Percentiles rank a stretch among this genome's conserved stretches.
These are phyloP conservation scores for Halteria grandinella DNA, from an alignment of 73 alveolate species.

Conservation along the genomic window DNA sequence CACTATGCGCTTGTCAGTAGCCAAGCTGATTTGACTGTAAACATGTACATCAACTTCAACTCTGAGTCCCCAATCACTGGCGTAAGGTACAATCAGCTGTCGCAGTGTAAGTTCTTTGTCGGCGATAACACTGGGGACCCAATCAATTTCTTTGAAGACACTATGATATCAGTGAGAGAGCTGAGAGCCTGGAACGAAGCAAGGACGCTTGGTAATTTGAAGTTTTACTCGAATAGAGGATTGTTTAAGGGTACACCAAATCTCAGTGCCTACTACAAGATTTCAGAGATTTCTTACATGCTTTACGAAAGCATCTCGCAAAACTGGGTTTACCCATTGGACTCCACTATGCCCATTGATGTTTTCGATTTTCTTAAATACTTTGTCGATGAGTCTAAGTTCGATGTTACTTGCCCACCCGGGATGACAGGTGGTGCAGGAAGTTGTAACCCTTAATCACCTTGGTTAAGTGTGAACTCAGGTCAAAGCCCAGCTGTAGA, in stretches of 20 bases:
- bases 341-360: too few relatives aligned
- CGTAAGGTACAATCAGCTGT: too few relatives aligned
- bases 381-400: conserved; percentile 14
- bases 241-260: neutral
- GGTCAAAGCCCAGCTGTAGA: neutral
- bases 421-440: conserved; percentile 17
- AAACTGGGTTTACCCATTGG: too few relatives aligned
- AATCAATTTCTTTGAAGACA: neutral
- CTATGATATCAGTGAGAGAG: conserved; percentile 31
- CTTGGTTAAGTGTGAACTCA: neutral
- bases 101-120: neutral
- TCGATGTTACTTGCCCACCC: conserved; percentile 21
- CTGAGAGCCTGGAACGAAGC: conserved; percentile 25
- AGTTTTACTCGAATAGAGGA: neutral
- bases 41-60: too few relatives aligned
- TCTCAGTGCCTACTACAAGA: conserved; percentile 6
- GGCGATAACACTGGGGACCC: conserved; percentile 21
- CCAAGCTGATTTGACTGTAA: too few relatives aligned
- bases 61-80: too few relatives aligned
- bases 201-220: conserved; percentile 7
- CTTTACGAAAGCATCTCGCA: neutral
- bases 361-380: too few relatives aligned
- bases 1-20: too few relatives aligned
- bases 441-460: conserved; percentile 11
- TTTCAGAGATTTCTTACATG: neutral